A percentile compares a stretch with the other conserved stretches of the same genome.
These are phyloP conservation scores for Suillus bovinus DNA, from an alignment of 768 basidiomycete genomes.

Conservation along the genomic window DNA sequence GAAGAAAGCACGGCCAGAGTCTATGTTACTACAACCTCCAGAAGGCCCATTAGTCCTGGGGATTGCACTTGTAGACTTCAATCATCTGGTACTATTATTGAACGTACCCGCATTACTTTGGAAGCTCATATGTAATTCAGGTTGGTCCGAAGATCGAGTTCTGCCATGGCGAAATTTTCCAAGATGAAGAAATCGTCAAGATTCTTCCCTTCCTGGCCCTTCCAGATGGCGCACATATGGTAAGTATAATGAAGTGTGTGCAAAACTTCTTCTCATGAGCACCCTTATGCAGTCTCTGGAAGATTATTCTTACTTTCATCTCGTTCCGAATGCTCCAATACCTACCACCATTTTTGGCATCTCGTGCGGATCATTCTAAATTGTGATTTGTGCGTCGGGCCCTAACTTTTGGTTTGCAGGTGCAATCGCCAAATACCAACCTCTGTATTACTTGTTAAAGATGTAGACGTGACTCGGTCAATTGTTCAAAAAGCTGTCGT, in stretches of 20 bases:
- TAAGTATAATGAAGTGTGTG: constrained; percentile 29
- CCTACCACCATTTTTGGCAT: constrained; percentile 93
- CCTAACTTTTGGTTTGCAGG: constrained; percentile 37
- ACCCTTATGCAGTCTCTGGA: constrained; percentile 42
- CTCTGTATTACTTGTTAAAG: constrained; percentile 72
- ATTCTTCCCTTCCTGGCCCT: constrained; percentile 94
- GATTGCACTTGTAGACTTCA: constrained; percentile 92
- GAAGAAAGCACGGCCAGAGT: constrained; percentile 77
- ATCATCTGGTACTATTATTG: constrained; percentile 72
- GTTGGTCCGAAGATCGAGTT: constrained; percentile 94
- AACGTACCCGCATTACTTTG: constrained; percentile 12
- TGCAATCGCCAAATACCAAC: constrained; percentile 95
- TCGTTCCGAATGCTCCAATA: constrained; percentile 69
- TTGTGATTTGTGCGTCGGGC: constrained; percentile 2
- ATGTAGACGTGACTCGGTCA: constrained; percentile 87
- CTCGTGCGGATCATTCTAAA: constrained; percentile 57
- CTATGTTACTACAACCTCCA: constrained; percentile 63
- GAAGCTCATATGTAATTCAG: constrained; percentile 38
- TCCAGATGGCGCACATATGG: constrained; percentile 95
- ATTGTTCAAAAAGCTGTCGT: constrained; percentile 99
- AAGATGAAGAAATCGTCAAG: constrained; percentile 82
- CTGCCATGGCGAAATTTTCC: constrained; percentile 71
- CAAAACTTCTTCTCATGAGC: constrained; percentile 10
- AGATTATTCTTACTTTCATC: constrained; percentile 96
- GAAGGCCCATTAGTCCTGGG: constrained; percentile 69